Evolutionary conservation across 352 stramenopile genomes (phyloP).

Genomic region (Phytophthora tubulina): DNA sequence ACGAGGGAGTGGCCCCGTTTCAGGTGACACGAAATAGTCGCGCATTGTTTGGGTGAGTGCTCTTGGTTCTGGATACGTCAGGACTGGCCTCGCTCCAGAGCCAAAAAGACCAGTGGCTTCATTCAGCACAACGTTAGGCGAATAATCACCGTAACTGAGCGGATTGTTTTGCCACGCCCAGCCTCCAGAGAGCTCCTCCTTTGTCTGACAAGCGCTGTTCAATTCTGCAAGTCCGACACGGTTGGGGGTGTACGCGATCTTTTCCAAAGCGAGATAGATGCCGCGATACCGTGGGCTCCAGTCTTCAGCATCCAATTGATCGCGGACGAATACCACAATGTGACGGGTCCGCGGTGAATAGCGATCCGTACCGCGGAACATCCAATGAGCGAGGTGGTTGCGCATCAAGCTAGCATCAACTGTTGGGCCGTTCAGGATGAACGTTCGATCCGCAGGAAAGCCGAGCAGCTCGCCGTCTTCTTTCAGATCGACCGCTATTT

Average conservation of each 20-base stretch:
- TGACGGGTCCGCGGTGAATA: constrained; percentile 69
- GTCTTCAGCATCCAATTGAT: constrained; percentile 39
- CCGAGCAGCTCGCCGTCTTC: constrained; percentile 45
- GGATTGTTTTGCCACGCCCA: constrained; percentile 79
- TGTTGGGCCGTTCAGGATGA: constrained; percentile 62
- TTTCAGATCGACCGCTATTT: constrained; percentile 54
- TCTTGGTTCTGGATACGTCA: constrained; percentile 53
- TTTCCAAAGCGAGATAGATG: constrained; percentile 73
- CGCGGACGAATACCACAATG: constrained; percentile 63
- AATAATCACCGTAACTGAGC: constrained; percentile 58
- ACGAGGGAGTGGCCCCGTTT: constrained; percentile 60
- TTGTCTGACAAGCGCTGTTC: constrained; percentile 39
- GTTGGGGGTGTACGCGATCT: constrained; percentile 67
- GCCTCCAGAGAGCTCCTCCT: constrained; percentile 59
- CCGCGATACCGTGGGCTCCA: constrained; percentile 57
- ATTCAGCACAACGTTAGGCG: constrained; percentile 69
- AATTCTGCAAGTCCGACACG: constrained; percentile 55
- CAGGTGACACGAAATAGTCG: constrained; percentile 62
- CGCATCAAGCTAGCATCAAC: constrained; percentile 71
- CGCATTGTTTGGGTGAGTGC: constrained; percentile 69
- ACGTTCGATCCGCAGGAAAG: constrained; percentile 59
- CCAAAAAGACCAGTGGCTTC: constrained; percentile 71
- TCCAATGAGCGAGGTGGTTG: constrained; percentile 77
- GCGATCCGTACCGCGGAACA: constrained; percentile 68
- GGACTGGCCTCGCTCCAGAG: constrained; percentile 54